A percentile compares a stretch with the other conserved stretches of the same genome.
Evolutionary conservation across 2,329 filamentous ascomycete species (phyloP).

Genomic region (Ophiostoma novo-ulmi): DNA sequence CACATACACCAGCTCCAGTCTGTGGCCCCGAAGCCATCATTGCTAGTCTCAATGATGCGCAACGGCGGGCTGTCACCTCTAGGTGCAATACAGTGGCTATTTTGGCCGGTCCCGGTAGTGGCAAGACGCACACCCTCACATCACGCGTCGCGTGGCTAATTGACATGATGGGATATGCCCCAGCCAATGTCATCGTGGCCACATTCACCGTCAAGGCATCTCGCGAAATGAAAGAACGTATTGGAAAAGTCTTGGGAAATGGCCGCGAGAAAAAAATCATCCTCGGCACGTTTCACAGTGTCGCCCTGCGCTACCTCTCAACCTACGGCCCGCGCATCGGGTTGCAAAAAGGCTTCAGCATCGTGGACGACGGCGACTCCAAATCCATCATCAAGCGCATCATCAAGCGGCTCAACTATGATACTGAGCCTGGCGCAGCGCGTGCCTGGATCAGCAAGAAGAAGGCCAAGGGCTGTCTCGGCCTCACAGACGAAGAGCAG

Average conservation of each 20-base stretch:
- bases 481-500: slow-evolving; percentile 36
- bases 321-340: slow-evolving; percentile 81
- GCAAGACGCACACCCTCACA: slow-evolving; percentile 93
- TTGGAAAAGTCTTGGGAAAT: slow-evolving; percentile 73
- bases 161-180: slow-evolving; percentile 63
- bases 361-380: slow-evolving; percentile 80
- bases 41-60: slow-evolving; percentile 49
- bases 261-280: slow-evolving; percentile 71
- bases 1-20: neutral
- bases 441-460: slow-evolving; percentile 69
- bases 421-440: slow-evolving; percentile 60
- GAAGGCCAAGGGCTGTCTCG: slow-evolving; percentile 52
- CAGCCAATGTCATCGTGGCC: slow-evolving; percentile 86
- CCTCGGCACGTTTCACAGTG: slow-evolving; percentile 91
- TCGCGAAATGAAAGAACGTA: slow-evolving; percentile 84
- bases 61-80: slow-evolving; percentile 53
- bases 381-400: slow-evolving; percentile 75
- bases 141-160: slow-evolving; percentile 88
- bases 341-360: slow-evolving; percentile 76
- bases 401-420: slow-evolving; percentile 62
- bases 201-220: slow-evolving; percentile 97
- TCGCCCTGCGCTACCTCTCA: slow-evolving; percentile 76
- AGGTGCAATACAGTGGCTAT: slow-evolving; percentile 56
- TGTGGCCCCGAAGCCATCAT: slow-evolving; percentile 36
- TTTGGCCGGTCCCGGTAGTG: slow-evolving; percentile 63